Evolutionary conservation across 1,139 yeast genomes (phyloP), one percentile per base, ranked within the genome.

Genomic region (Diutina siamensis): DNA sequence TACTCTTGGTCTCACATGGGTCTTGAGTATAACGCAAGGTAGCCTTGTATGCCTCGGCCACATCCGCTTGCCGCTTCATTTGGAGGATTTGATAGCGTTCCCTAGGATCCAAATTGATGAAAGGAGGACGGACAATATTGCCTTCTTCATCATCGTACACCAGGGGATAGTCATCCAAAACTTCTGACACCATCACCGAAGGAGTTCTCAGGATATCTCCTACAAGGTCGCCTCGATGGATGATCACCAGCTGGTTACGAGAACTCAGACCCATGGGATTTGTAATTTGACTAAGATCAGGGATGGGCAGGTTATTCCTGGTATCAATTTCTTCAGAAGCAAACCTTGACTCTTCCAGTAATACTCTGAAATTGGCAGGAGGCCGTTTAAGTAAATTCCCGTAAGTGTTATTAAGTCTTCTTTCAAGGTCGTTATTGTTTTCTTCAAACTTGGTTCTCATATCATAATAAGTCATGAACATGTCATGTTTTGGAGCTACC

Each of bases 41-140:
- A 15, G 57, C 51, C 48, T 64, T 64, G 33, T 68, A 52, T 2
- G 61, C 57, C 42, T 65, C 64, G 0, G 71, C 60, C 1, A 66
- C 62, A 49, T 69, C 69, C 7, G 68, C 54, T 1, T 72, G 60
- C 48, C 60, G 59, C 48, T 70, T 71, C 46, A 70, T 54, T 50
- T 67, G 72, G 40, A 71, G 54, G 44, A 71, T 57, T 17, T 68
- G 70, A 50, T 70, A 67, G 40, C 76, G 58, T 52, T 71, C 75
- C 33, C 64, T 53, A 0, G 75, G 76, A 47, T 69, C 74, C 44
- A 70, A 59, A 46, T 67, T 68, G 34, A 71, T 68, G 51, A 69
- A 67, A n/a, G 75, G 74, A 0, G 76, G 75, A 45, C 76, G 58
- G 2, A 64, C 69, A 45, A 67, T 53, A 48, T 67, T 64, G 2